Evolutionary conservation across 2,329 filamentous ascomycete species (phyloP), one percentile per base, ranked within the genome.

Genomic region (Ascochyta pisi): DNA sequence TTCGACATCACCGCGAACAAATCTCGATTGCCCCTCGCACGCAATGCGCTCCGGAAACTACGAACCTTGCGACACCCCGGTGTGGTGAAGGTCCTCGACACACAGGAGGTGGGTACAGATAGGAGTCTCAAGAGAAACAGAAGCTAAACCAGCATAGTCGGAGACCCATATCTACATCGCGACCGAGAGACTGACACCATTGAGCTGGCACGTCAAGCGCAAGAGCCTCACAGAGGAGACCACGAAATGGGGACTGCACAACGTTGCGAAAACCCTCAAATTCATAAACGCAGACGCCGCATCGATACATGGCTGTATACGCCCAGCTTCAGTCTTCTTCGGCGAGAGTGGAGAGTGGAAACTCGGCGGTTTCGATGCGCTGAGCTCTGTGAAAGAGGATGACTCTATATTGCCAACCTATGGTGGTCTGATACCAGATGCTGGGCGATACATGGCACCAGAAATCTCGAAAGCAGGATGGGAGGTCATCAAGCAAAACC

Each of bases 331-430:
- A 0, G 83, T 99, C 62, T 99, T 93, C 76, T 95, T 91, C 4
- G 92, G 92, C 58, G 94, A 98, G 73, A 97, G 95, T 70, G 95
- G 95, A 54, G 95, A 99, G 78, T 99, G 95, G 95, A 98, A 96
- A 71, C 80, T 99, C 2, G 93, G 90, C 19, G 95, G 95, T 0
- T 96, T 99, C 65, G 95, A 99, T 64, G 85, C 96, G 5, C 77
- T 98, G 56, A 98, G 93, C 77, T 97, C 90, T 34, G 88, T 98
- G 78, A 98, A 97, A 69, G 95, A 98, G 54, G 93, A 98, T 59
- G 92, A 98, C 66, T 92, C 93, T 9, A 83, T 96, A 43, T 93
- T 99, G 70, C 97, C 96, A 72, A 95, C 86, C 46, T 96, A 93
- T 71, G 94, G 93, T 57, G 92, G 91, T 67, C 79, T 96, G 15